phyloP scores from a whole-genome alignment of 169 alveolate species.

The Plasmodium coatneyi region DNA sequence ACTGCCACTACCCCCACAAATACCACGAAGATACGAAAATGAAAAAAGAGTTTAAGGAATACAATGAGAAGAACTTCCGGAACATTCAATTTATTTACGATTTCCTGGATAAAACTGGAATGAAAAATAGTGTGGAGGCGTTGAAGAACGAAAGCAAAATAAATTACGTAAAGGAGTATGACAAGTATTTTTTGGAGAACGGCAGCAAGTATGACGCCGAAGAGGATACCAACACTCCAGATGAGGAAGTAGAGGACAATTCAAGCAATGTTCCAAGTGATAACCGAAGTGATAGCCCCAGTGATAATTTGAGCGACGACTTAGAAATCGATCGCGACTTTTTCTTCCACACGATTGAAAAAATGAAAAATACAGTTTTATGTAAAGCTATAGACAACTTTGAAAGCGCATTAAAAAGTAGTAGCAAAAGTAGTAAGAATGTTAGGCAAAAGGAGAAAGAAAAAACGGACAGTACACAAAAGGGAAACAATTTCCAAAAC shows the following conservation, averaged over 20 bases:
- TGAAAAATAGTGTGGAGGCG: conserved; percentile 49
- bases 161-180: conserved; percentile 55
- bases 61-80: conserved; percentile 55
- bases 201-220: not conserved
- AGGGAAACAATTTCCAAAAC: not conserved
- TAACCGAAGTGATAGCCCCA: not conserved
- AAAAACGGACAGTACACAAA: not conserved
- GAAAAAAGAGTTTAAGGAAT: conserved; percentile 60
- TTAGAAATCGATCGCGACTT: conserved; percentile 5
- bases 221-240: not conserved
- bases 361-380: conserved; percentile 51
- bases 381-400: conserved; percentile 63
- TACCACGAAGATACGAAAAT: conserved; percentile 7
- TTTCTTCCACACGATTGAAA: conserved; percentile 22
- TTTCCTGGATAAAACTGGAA: conserved; percentile 58
- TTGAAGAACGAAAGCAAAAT: conserved; percentile 68
- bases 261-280: not conserved
- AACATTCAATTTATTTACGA: conserved; percentile 67
- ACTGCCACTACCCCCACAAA: not conserved
- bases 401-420: conserved; percentile 14
- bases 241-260: not conserved
- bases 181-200: conserved; percentile 25
- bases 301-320: conserved; percentile 41
- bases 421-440: not conserved
- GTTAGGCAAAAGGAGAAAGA: not conserved